Evolutionary conservation across 805 yeast species (phyloP).

Genomic region (Cyberlindnera samutprakarnensis): DNA sequence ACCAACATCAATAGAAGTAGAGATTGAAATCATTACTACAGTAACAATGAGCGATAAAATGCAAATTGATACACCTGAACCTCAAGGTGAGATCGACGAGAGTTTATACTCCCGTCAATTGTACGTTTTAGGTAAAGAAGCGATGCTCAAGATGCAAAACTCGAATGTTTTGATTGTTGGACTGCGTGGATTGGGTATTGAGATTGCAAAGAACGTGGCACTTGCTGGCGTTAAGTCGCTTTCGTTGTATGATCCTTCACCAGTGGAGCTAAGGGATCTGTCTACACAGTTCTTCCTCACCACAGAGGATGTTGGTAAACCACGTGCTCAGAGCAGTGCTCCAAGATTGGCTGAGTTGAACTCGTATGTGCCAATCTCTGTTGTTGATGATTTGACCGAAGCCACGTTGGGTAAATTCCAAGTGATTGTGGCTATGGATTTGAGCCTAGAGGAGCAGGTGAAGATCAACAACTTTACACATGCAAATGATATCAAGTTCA

Average conservation of each 20-base stretch:
- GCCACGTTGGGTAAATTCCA: slow-evolving; percentile 52
- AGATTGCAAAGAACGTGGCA: slow-evolving; percentile 93
- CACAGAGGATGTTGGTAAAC: slow-evolving; percentile 65
- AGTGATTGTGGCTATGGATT: slow-evolving; percentile 79
- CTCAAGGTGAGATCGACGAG: slow-evolving; percentile 67
- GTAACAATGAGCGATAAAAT: slow-evolving; percentile 26
- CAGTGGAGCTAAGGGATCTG: slow-evolving; percentile 61
- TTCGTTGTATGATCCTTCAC: slow-evolving; percentile 74
- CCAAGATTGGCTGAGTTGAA: slow-evolving; percentile 74
- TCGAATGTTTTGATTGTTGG: slow-evolving; percentile 92
- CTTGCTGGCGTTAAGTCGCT: slow-evolving; percentile 95
- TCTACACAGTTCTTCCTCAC: slow-evolving; percentile 84
- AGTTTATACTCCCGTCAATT: slow-evolving; percentile 93
- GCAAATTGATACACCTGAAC: slow-evolving; percentile 35
- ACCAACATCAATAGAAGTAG: no score
- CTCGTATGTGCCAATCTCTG: slow-evolving; percentile 80
- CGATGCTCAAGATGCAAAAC: slow-evolving; percentile 93
- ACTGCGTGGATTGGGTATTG: slow-evolving; percentile 86
- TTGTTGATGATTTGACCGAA: slow-evolving; percentile 48
- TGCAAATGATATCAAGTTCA: slow-evolving; percentile 63
- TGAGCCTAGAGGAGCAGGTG: slow-evolving; percentile 65
- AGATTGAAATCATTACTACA: no score
- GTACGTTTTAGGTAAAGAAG: slow-evolving; percentile 94
- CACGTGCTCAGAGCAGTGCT: slow-evolving; percentile 68
- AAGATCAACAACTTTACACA: slow-evolving; percentile 73